Evolutionary conservation across 768 basidiomycete genomes (phyloP).

Genomic region (Megacollybia marginata): DNA sequence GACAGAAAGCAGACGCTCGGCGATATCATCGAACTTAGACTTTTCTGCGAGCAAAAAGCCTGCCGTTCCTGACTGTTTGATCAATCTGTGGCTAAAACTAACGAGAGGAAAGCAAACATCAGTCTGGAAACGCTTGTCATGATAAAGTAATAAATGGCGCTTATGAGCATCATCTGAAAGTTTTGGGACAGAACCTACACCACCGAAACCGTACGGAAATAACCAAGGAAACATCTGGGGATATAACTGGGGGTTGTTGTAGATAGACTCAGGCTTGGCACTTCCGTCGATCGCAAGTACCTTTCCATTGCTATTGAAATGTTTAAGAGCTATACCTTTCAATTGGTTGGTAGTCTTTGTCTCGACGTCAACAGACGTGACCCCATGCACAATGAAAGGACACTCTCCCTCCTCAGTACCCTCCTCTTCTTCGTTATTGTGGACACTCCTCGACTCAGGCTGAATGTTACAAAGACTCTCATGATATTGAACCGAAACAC

Average conservation of each 20-base stretch:
- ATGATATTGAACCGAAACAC: too few relatives aligned
- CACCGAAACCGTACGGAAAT: too few relatives aligned
- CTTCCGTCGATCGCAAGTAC: background rate
- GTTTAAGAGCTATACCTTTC: background rate
- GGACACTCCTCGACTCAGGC: background rate
- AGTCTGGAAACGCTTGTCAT: too few relatives aligned
- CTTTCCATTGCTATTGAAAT: background rate
- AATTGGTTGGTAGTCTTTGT: too few relatives aligned
- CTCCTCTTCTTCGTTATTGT: background rate
- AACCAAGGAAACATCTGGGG: too few relatives aligned
- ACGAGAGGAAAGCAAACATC: constrained; percentile 13
- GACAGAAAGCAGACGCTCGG: background rate
- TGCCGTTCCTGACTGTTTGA: background rate
- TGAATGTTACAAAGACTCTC: background rate
- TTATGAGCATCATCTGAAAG: constrained; percentile 5
- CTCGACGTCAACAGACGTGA: too few relatives aligned
- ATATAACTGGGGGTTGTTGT: too few relatives aligned
- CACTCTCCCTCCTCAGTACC: too few relatives aligned
- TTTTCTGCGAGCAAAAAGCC: background rate
- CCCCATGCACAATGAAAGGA: background rate
- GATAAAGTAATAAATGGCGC: constrained; percentile 10
- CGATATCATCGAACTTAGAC: background rate
- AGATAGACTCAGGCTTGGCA: background rate
- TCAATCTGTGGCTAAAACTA: constrained; percentile 10
- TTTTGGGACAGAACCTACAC: too few relatives aligned